A percentile compares a stretch with the other conserved stretches of the same genome.
Conservation (phyloP, 371 early-diverging fungal species). For the Choanephora cucurbitarum region DNA sequence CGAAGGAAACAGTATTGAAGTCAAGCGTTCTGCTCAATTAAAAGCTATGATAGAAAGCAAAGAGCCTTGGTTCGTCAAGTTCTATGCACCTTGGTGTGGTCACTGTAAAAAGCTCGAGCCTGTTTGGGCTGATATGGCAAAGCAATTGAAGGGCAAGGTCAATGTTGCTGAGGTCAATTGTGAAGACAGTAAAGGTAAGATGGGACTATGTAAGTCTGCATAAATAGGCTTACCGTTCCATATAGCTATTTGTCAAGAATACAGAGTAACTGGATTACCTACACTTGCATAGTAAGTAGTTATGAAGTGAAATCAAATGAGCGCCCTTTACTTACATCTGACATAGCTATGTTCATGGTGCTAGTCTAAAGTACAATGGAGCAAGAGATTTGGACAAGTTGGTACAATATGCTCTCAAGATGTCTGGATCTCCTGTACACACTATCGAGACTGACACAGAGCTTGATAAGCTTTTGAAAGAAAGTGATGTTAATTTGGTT, state of each 20-base stretch:
- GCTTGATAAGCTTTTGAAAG: constrained; percentile 6
- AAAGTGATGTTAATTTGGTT: constrained; percentile 26
- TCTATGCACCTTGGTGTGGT: constrained; percentile 88
- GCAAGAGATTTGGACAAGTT: constrained; percentile 50
- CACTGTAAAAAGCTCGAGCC: constrained; percentile 86
- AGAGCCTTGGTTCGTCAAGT: constrained; percentile 73
- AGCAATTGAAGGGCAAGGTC: constrained; percentile 54
- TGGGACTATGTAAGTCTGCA: too few relatives aligned
- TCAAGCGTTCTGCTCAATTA: constrained; percentile 1
- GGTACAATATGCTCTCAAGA: constrained; percentile 41
- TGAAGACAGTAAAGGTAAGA: constrained; percentile 52
- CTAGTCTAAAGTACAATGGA: constrained; percentile 48
- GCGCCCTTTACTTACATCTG: not conserved
- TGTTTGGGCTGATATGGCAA: constrained; percentile 70
- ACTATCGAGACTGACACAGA: constrained; percentile 5
- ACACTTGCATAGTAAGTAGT: constrained; percentile 65
- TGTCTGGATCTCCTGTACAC: constrained; percentile 26
- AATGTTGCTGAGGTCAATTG: constrained; percentile 87
- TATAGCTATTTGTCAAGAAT: constrained; percentile 53
- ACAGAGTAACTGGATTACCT: constrained; percentile 77
- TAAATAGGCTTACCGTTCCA: too few relatives aligned
- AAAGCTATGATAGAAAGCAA: constrained; percentile 17
- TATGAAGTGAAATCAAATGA: too few relatives aligned
- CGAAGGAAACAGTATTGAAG: constrained; percentile 9
- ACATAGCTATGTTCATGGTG: constrained; percentile 45